phyloP scores from a whole-genome alignment of 495 filamentous ascomycete species.

The Annulohypoxylon nitens region DNA sequence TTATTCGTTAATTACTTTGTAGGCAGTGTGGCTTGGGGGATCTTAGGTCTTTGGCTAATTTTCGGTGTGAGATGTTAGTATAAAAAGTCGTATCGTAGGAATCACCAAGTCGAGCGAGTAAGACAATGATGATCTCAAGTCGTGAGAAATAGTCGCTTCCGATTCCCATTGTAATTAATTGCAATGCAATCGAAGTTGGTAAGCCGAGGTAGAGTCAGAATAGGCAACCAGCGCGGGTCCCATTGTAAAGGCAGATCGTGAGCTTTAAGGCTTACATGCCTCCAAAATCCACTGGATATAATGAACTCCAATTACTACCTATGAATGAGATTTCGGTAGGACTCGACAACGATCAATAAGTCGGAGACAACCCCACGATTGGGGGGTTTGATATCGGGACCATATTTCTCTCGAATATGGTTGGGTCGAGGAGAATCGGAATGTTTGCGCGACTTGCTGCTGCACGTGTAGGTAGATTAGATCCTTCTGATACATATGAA shows the following conservation, averaged over 20 bases:
- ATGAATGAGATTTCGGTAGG: constrained; percentile 4
- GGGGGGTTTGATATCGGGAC: constrained; percentile 23
- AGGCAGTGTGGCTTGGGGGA: constrained; percentile 37
- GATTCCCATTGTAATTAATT: not conserved
- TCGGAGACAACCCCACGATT: constrained; percentile 33
- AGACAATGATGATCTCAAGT: constrained; percentile 24
- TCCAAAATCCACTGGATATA: not conserved
- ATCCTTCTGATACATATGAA: constrained; percentile 34
- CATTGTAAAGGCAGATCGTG: not conserved
- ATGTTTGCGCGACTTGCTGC: constrained; percentile 20
- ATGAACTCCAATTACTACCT: constrained; percentile 2
- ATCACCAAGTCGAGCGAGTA: constrained; percentile 20
- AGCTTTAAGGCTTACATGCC: constrained; percentile 3
- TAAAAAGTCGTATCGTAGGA: not conserved
- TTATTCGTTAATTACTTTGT: constrained; percentile 25
- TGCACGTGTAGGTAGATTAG: constrained; percentile 26
- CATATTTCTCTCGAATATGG: constrained; percentile 13
- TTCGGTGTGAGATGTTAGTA: constrained; percentile 33
- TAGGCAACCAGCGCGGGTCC: constrained; percentile 5
- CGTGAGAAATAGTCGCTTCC: not conserved
- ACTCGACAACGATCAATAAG: constrained; percentile 16
- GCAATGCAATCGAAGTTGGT: too few species aligned
- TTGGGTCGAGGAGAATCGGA: constrained; percentile 27
- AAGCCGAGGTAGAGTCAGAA: not conserved
- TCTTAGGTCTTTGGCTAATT: constrained; percentile 12